Conservation (phyloP, 352 stramenopile genomes). For the Pythium dissimile region DNA sequence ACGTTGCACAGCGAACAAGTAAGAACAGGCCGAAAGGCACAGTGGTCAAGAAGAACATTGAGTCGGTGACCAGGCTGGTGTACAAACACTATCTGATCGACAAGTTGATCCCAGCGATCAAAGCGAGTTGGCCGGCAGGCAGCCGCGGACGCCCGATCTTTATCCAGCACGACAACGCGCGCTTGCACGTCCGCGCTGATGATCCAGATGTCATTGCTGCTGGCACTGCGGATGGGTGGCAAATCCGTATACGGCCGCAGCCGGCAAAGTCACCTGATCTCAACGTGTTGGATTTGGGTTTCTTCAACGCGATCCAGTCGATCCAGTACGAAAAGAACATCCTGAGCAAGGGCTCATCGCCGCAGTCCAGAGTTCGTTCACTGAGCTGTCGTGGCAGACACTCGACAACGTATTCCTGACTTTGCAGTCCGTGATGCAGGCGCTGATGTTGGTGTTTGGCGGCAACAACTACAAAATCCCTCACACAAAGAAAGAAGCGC, state of each 20-base stretch:
- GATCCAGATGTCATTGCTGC: background rate
- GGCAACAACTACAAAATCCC: constrained; percentile 2
- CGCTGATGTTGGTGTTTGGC: background rate
- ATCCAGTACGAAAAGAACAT: constrained; percentile 6
- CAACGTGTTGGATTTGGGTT: constrained; percentile 15
- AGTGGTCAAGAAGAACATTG: background rate
- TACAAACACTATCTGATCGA: background rate
- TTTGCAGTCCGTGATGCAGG: constrained; percentile 12
- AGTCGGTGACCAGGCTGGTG: background rate
- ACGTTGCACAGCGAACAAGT: background rate
- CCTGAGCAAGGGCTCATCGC: background rate
- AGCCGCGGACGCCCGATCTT: background rate
- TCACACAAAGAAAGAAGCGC: too few species aligned
- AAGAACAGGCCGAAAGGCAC: background rate
- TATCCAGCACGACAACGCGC: constrained; percentile 8
- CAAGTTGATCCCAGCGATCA: background rate
- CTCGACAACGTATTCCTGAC: constrained; percentile 13
- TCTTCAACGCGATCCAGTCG: constrained; percentile 10
- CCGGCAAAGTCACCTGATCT: constrained; percentile 9
- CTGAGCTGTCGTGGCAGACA: background rate
- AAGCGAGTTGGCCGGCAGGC: background rate
- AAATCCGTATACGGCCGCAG: background rate
- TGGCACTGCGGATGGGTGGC: background rate
- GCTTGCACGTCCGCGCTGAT: background rate
- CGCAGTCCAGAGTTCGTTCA: background rate